Evolutionary conservation across 441 rosid genomes (phyloP).

Genomic region (Cnidoscolus chayamansa): DNA sequence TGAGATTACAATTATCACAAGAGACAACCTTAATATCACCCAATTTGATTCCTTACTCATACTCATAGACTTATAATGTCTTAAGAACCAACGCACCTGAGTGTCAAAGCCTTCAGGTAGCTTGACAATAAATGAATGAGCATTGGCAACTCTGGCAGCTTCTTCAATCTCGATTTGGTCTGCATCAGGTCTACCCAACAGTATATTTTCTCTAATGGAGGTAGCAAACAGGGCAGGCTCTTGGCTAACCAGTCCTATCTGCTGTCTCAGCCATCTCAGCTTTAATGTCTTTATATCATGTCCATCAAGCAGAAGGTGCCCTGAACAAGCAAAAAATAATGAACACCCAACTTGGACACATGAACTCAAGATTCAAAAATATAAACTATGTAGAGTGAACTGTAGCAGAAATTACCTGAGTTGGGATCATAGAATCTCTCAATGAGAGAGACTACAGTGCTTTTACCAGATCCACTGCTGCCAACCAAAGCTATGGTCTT

Average conservation of each 20-base stretch:
- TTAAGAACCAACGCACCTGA: slow-evolving; percentile 50
- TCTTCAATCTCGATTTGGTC: slow-evolving; percentile 79
- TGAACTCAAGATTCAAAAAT: slow-evolving; percentile 19
- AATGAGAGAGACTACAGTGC: slow-evolving; percentile 96
- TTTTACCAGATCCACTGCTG: slow-evolving; percentile 98
- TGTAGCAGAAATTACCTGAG: slow-evolving; percentile 50
- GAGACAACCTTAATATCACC: background rate
- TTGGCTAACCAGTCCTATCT: slow-evolving; percentile 98
- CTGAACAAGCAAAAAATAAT: slow-evolving; percentile 31
- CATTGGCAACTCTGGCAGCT: slow-evolving; percentile 99
- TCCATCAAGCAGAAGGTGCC: slow-evolving; percentile 88
- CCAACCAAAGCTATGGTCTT: slow-evolving; percentile 98
- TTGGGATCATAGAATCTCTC: slow-evolving; percentile 95
- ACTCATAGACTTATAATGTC: too few species aligned
- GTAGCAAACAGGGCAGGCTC: slow-evolving; percentile 97
- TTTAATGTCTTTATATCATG: slow-evolving; percentile 76
- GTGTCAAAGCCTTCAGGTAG: slow-evolving; percentile 94
- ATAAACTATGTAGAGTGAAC: too few species aligned
- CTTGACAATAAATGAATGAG: slow-evolving; percentile 92
- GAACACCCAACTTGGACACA: background rate
- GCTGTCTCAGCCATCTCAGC: slow-evolving; percentile 88
- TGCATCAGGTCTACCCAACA: slow-evolving; percentile 90
- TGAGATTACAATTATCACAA: background rate
- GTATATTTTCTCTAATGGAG: slow-evolving; percentile 88
- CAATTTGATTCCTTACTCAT: background rate